A percentile compares a stretch with the other conserved stretches of the same genome.
Evolutionary conservation across 2,329 filamentous ascomycete species (phyloP).

Genomic region (Penicillium sp.): DNA sequence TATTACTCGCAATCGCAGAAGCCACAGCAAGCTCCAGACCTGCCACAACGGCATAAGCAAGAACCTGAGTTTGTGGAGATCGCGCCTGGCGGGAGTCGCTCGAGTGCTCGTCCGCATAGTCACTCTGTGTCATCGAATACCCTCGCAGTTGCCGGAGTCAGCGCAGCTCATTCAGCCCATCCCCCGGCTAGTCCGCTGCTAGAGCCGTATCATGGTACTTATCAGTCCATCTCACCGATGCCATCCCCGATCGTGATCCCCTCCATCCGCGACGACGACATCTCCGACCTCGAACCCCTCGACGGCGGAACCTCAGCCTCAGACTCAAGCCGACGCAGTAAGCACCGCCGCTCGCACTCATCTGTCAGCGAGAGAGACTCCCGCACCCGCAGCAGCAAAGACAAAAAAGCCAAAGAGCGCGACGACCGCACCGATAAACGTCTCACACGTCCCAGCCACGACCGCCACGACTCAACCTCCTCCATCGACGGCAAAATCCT

Average conservation of each 20-base stretch:
- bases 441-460: constrained; percentile 25
- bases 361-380: constrained; percentile 19
- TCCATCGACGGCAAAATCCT: constrained; percentile 34
- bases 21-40: not conserved
- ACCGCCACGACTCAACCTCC: constrained; percentile 25
- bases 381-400: constrained; percentile 18
- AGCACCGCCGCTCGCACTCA: constrained; percentile 25
- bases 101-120: constrained; percentile 29
- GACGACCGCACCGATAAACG: constrained; percentile 29
- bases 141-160: constrained; percentile 36
- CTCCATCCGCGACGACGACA: constrained; percentile 55
- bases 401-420: constrained; percentile 33
- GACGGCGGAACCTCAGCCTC: constrained; percentile 28
- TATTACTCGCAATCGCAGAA: constrained; percentile 4
- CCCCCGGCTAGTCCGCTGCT: constrained; percentile 80
- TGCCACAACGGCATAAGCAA: constrained; percentile 12
- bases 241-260: constrained; percentile 70
- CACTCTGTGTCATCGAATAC: constrained; percentile 41
- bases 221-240: constrained; percentile 93
- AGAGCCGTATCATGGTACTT: constrained; percentile 90
- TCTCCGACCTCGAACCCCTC: constrained; percentile 51
- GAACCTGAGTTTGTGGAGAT: constrained; percentile 37
- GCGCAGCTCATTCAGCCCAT: constrained; percentile 31
- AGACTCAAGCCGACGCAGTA: constrained; percentile 28
- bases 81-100: constrained; percentile 29